Percentiles rank a stretch among this genome's conserved stretches.
These are phyloP conservation scores for Nemania sp. DNA, from an alignment of 2,329 filamentous ascomycete species.

Conservation along the genomic window DNA sequence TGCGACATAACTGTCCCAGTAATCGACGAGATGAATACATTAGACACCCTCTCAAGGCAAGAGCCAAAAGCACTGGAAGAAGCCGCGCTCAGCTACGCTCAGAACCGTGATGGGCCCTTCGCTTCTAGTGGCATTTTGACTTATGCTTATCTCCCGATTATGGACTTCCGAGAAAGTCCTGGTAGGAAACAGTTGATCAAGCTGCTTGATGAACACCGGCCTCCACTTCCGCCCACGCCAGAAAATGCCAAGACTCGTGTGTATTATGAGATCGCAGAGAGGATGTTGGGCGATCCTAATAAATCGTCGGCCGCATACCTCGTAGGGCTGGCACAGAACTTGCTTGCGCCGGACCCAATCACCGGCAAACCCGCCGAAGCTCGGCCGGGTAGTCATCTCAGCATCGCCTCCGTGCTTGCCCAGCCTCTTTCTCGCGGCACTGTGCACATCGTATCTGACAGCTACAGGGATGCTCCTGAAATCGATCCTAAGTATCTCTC, in stretches of 20 bases:
- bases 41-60: slow-evolving; percentile 22
- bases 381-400: slow-evolving; percentile 15
- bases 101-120: slow-evolving; percentile 18
- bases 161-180: neutral
- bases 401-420: slow-evolving; percentile 16
- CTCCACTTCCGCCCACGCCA: neutral
- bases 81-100: slow-evolving; percentile 18
- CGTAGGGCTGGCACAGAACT: slow-evolving; percentile 12
- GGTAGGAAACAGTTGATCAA: slow-evolving; percentile 8
- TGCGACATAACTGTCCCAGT: slow-evolving; percentile 20
- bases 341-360: slow-evolving; percentile 5
- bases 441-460: slow-evolving; percentile 17
- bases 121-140: slow-evolving; percentile 22
- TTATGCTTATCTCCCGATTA: slow-evolving; percentile 26
- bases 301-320: slow-evolving; percentile 22
- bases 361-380: slow-evolving; percentile 8
- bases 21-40: slow-evolving; percentile 21
- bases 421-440: slow-evolving; percentile 26
- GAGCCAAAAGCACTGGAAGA: slow-evolving; percentile 16
- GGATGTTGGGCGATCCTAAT: slow-evolving; percentile 16
- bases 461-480: neutral
- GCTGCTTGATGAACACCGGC: slow-evolving; percentile 13
- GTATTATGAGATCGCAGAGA: slow-evolving; percentile 22
- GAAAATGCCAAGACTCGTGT: neutral
- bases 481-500: slow-evolving; percentile 24